Evolutionary conservation across 2,329 filamentous ascomycete genomes (phyloP).

Genomic region (Pseudovirgaria hyperparasitica): DNA sequence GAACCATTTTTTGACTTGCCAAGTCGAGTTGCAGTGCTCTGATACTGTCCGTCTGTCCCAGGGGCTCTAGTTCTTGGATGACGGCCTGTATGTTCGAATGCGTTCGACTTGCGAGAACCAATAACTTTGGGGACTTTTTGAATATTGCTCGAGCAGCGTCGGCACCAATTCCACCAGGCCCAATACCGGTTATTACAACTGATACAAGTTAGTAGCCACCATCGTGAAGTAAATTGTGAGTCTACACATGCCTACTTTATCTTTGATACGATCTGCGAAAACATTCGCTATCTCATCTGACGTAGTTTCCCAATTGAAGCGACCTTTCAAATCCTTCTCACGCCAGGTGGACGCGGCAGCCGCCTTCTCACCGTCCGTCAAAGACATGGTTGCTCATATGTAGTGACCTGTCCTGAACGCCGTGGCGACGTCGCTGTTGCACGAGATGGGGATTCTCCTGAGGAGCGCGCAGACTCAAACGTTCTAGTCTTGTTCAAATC

Average conservation of each 20-base stretch:
- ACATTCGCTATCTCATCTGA: conserved; percentile 19
- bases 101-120: conserved; percentile 30
- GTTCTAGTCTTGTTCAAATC: too few relatives aligned
- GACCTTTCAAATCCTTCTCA: too few relatives aligned
- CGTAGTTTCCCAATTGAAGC: conserved; percentile 14
- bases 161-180: conserved; percentile 17
- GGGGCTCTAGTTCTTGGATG: conserved; percentile 19
- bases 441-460: too few relatives aligned
- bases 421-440: too few relatives aligned
- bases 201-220: conserved; percentile 3
- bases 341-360: too few relatives aligned
- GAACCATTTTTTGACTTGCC: conserved; percentile 22
- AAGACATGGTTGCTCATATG: too few relatives aligned
- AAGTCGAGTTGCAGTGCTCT: conserved; percentile 23
- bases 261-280: conserved; percentile 14
- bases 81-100: conserved; percentile 28
- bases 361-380: too few relatives aligned
- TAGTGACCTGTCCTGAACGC: too few relatives aligned
- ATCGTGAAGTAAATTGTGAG: background rate
- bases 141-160: conserved; percentile 15
- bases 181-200: conserved; percentile 27
- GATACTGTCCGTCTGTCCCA: conserved; percentile 14
- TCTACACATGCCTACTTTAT: conserved; percentile 13
- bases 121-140: conserved; percentile 14
- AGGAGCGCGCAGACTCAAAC: too few relatives aligned